Evolutionary conservation across 73 alveolate genomes (phyloP).

Genomic region (Paramecium biaurelia): DNA sequence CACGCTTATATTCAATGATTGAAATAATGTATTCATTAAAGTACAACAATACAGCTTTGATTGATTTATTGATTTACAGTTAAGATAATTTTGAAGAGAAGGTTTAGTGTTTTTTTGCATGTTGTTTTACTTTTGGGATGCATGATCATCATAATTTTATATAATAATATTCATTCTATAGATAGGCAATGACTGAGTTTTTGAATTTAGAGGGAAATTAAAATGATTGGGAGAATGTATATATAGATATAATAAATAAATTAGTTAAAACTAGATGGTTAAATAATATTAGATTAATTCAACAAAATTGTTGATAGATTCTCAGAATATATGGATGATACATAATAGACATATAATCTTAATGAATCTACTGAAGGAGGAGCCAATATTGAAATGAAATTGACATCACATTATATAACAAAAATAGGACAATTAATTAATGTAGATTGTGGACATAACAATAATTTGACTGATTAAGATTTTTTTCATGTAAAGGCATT

Average conservation of each 20-base stretch:
- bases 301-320: not conserved
- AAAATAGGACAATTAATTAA: slow-evolving; percentile 20
- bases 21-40: not conserved
- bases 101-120: not conserved
- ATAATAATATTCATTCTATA: not conserved
- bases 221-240: not conserved
- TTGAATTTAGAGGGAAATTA: not conserved
- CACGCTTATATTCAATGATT: not conserved
- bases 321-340: not conserved
- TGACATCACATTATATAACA: not conserved
- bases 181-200: not conserved
- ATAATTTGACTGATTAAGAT: not conserved
- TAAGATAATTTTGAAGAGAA: not conserved
- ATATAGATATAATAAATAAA: not conserved
- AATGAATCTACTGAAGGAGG: not conserved
- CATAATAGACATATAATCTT: not conserved
- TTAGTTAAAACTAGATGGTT: not conserved
- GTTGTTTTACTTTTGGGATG: slow-evolving; percentile 25
- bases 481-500: not conserved
- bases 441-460: not conserved
- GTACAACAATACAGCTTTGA: not conserved
- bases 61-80: not conserved
- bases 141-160: not conserved
- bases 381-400: not conserved
- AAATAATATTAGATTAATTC: not conserved